Evolutionary conservation across 2,329 filamentous ascomycete genomes (phyloP).

Genomic region (Teratosphaeriaceae sp.): DNA sequence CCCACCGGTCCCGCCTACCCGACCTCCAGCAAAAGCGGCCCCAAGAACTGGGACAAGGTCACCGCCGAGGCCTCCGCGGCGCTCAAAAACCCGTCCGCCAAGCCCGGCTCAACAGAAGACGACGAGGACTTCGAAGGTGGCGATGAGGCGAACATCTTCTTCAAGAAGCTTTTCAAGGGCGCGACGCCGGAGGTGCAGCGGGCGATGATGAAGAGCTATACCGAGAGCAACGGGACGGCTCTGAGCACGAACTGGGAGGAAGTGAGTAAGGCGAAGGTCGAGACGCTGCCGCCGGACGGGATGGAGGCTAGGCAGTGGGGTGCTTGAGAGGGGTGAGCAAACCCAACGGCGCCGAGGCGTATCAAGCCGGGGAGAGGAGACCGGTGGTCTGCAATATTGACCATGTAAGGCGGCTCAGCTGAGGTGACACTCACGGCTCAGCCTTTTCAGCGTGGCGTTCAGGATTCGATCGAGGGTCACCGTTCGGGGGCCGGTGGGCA

Average conservation of each 20-base stretch:
- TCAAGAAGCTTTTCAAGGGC: slow-evolving; percentile 78
- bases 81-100: slow-evolving; percentile 19
- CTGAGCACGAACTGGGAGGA: slow-evolving; percentile 90
- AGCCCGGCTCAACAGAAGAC: slow-evolving; percentile 18
- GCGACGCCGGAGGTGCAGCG: slow-evolving; percentile 73
- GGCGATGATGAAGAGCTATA: slow-evolving; percentile 97
- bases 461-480: too few relatives aligned
- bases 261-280: slow-evolving; percentile 64
- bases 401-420: too few relatives aligned
- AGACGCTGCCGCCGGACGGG: slow-evolving; percentile 68
- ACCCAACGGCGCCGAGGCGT: too few relatives aligned
- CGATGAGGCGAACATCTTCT: slow-evolving; percentile 71
- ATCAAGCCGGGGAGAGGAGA: too few relatives aligned
- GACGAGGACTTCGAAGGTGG: slow-evolving; percentile 49
- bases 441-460: too few relatives aligned
- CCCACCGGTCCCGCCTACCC: slow-evolving; percentile 60
- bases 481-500: too few relatives aligned
- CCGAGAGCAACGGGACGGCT: slow-evolving; percentile 87
- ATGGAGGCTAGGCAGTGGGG: slow-evolving; percentile 69
- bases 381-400: too few relatives aligned
- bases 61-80: slow-evolving; percentile 44
- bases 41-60: slow-evolving; percentile 89
- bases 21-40: slow-evolving; percentile 73
- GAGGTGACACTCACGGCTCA: too few relatives aligned
- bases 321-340: too few relatives aligned